These are phyloP conservation scores for Dendrocalamus latiflorus DNA, from an alignment of 202 grass and related monocot species.

Conservation along the genomic window DNA sequence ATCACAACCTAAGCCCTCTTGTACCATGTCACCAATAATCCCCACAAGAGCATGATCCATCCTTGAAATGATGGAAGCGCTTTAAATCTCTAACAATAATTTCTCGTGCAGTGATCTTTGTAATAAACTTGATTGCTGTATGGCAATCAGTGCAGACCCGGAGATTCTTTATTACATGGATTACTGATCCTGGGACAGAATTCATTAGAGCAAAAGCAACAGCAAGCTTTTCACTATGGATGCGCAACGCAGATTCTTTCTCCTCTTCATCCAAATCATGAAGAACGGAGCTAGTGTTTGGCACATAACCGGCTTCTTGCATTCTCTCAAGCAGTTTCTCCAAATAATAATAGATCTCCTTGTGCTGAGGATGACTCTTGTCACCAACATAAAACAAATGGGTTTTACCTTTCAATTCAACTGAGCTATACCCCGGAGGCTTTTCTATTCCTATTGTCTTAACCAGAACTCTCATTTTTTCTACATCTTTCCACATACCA, in stretches of 20 bases:
- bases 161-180: conserved; percentile 87
- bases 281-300: too few relatives aligned
- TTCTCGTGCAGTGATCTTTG: conserved; percentile 55
- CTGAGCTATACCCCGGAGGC: conserved; percentile 73
- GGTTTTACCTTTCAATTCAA: conserved; percentile 73
- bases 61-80: conserved; percentile 82
- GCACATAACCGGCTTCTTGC: too few relatives aligned
- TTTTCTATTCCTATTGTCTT: conserved; percentile 71
- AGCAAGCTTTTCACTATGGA: conserved; percentile 88
- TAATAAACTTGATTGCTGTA: conserved; percentile 66
- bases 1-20: conserved; percentile 7
- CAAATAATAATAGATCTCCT: too few relatives aligned
- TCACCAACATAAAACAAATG: too few relatives aligned
- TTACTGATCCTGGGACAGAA: conserved; percentile 48
- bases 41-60: conserved; percentile 72
- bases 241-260: too few relatives aligned
- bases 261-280: too few relatives aligned
- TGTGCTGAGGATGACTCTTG: too few relatives aligned
- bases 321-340: too few relatives aligned
- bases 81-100: conserved; percentile 76
- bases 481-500: conserved; percentile 74
- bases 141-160: conserved; percentile 84
- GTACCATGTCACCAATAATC: conserved; percentile 67
- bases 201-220: too few relatives aligned
- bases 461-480: conserved; percentile 62